Evolutionary conservation across 2,329 filamentous ascomycete genomes (phyloP).

Genomic region (Neopestalotiopsis clavispora): DNA sequence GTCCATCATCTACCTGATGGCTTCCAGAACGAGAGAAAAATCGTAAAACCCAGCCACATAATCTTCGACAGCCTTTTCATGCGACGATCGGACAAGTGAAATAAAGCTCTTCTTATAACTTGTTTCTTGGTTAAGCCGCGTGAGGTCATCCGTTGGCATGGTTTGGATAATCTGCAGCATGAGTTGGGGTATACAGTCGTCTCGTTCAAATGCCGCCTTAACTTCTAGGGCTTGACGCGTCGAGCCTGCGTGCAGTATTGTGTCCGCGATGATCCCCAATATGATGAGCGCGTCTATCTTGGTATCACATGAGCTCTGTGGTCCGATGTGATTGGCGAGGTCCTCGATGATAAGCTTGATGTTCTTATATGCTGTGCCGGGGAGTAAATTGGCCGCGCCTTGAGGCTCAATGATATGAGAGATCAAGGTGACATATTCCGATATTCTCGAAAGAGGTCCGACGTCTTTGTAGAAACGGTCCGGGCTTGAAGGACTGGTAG

Average conservation of each 20-base stretch:
- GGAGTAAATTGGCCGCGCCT: too few relatives aligned
- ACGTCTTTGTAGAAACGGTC: not conserved
- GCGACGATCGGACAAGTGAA: not conserved
- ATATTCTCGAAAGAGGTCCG: not conserved
- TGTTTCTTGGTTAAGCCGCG: not conserved
- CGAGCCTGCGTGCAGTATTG: not conserved
- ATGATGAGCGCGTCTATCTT: not conserved
- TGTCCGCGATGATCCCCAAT: not conserved
- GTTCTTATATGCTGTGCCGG: not conserved
- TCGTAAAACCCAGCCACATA: constrained; percentile 9
- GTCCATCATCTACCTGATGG: not conserved
- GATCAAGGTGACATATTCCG: not conserved
- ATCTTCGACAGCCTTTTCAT: constrained; percentile 3
- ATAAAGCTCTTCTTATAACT: not conserved
- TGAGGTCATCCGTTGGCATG: not conserved
- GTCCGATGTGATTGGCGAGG: not conserved
- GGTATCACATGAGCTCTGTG: not conserved
- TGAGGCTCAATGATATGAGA: not conserved
- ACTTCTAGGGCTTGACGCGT: not conserved
- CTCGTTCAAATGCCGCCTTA: constrained; percentile 1
- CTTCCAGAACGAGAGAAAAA: not conserved
- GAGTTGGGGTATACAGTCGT: not conserved
- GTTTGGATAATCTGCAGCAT: not conserved
- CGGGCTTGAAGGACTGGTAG: not conserved
- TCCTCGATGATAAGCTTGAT: not conserved